Evolutionary conservation across 331 rosid genomes (phyloP).

Genomic region (Malus hybrid): DNA sequence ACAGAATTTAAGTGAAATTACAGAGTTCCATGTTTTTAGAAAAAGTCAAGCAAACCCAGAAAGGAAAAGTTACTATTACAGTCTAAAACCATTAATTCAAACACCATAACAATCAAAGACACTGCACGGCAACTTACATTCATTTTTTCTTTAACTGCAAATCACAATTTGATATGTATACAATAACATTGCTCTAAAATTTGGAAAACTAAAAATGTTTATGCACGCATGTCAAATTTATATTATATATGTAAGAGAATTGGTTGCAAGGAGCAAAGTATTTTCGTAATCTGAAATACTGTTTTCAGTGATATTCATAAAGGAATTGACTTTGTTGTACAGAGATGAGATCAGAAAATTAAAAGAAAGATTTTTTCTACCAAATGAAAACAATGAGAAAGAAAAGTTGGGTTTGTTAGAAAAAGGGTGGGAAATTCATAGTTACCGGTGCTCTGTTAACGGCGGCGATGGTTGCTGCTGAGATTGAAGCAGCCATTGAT

Average conservation of each 20-base stretch:
- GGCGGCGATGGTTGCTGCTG: slow-evolving; percentile 44
- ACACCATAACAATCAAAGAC: not conserved
- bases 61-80: not conserved
- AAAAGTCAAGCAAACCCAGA: not conserved
- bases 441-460: slow-evolving; percentile 50
- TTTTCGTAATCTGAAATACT: too few species aligned
- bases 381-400: not conserved
- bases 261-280: too few species aligned
- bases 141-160: too few species aligned
- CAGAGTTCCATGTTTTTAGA: not conserved
- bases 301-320: not conserved
- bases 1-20: not conserved
- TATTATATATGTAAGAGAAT: too few species aligned
- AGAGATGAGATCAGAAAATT: too few species aligned
- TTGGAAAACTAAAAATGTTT: too few species aligned
- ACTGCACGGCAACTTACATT: not conserved
- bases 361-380: too few species aligned
- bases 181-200: not conserved
- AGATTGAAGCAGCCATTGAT: slow-evolving; percentile 55
- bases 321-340: too few species aligned
- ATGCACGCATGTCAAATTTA: too few species aligned
- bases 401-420: not conserved
- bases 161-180: not conserved
- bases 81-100: not conserved
- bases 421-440: slow-evolving; percentile 14